A percentile compares a stretch with the other conserved stretches of the same genome.
These are phyloP conservation scores for Cladosporium sp. DNA, from an alignment of 2,329 filamentous ascomycete species.

Conservation along the genomic window DNA sequence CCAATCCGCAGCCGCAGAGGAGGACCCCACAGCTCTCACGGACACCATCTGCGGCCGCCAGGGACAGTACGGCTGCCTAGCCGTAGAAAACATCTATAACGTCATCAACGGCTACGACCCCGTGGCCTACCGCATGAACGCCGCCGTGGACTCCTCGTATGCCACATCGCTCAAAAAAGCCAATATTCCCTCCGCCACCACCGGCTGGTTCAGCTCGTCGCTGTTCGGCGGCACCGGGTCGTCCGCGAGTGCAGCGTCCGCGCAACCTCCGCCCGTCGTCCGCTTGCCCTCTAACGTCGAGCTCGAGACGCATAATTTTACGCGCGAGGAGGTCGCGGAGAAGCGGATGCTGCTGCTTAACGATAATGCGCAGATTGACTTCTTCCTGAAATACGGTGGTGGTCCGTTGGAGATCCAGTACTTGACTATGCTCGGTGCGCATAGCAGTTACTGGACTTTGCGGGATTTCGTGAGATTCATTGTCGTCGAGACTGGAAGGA, in stretches of 20 bases:
- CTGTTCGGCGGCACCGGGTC: conserved; percentile 31
- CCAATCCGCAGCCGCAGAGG: conserved; percentile 67
- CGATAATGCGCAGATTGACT: conserved; percentile 95
- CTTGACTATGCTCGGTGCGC: conserved; percentile 90
- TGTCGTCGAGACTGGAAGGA: conserved; percentile 78
- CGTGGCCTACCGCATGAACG: conserved; percentile 88
- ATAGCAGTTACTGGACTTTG: conserved; percentile 88
- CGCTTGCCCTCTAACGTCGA: conserved; percentile 58
- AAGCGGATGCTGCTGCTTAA: conserved; percentile 82
- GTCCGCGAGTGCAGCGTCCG: conserved; percentile 17
- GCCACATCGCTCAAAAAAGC: conserved; percentile 69
- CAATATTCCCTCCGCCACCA: conserved; percentile 67
- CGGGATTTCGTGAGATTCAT: conserved; percentile 85
- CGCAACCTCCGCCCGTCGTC: conserved; percentile 28
- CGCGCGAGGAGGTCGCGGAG: conserved; percentile 84
- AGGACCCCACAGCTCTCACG: conserved; percentile 46
- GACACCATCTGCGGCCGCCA: conserved; percentile 65
- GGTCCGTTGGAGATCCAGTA: conserved; percentile 93
- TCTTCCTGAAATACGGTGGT: conserved; percentile 72
- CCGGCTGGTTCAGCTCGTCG: conserved; percentile 38
- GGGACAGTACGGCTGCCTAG: conserved; percentile 80
- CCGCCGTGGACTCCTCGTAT: conserved; percentile 76
- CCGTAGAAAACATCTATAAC: conserved; percentile 95
- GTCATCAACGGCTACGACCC: conserved; percentile 71
- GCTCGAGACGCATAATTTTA: conserved; percentile 91